These are phyloP conservation scores for Picochlorum costavermella DNA, from an alignment of 139 green algal species.

Conservation along the genomic window DNA sequence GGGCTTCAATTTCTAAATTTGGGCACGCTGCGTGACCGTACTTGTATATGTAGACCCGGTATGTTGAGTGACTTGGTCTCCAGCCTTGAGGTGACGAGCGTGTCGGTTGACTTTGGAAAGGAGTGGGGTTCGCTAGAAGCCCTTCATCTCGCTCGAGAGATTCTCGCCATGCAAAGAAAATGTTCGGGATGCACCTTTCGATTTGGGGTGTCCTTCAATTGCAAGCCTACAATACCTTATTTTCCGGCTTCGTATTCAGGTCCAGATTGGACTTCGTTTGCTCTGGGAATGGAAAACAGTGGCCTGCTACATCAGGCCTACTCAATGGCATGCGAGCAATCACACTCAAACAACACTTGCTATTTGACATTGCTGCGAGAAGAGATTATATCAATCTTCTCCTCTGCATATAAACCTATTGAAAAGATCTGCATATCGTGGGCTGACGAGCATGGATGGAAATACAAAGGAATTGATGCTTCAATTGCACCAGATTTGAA, in stretches of 20 bases:
- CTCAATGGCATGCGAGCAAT: background rate
- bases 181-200: conserved; percentile 22
- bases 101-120: conserved; percentile 1
- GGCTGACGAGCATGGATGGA: background rate
- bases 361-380: background rate
- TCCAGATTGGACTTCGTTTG: conserved; percentile 13
- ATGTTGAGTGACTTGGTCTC: background rate
- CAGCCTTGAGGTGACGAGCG: conserved; percentile 1
- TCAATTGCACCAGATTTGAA: conserved; percentile 32
- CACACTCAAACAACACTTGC: background rate
- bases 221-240: conserved; percentile 28
- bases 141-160: background rate
- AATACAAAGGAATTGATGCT: conserved; percentile 38
- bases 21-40: background rate
- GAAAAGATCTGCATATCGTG: conserved; percentile 9
- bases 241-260: conserved; percentile 32
- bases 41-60: background rate
- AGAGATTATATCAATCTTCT: background rate
- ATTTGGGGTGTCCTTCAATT: conserved; percentile 28
- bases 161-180: conserved; percentile 8
- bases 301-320: conserved; percentile 29
- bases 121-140: conserved; percentile 10
- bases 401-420: background rate
- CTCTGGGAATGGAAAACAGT: conserved; percentile 33
- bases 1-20: conserved; percentile 1